Conservation (phyloP, 2,329 filamentous ascomycete species). For the Aureobasidium sp. region DNA sequence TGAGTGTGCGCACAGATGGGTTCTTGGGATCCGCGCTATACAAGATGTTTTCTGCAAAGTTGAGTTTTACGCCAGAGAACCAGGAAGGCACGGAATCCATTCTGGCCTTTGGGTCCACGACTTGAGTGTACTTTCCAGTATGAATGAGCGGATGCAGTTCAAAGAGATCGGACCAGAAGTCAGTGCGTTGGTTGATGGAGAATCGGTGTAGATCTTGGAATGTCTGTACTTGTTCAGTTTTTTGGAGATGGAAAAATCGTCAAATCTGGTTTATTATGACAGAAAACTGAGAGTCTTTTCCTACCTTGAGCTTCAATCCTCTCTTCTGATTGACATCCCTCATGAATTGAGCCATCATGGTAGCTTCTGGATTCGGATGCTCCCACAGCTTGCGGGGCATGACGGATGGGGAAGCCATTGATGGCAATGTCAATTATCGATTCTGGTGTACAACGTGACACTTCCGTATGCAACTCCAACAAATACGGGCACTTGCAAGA, state of each 20-base stretch:
- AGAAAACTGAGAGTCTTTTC: too few species aligned
- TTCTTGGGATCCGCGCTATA: conserved; percentile 44
- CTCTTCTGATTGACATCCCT: conserved; percentile 53
- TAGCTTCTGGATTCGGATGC: conserved; percentile 33
- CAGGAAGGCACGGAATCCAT: conserved; percentile 67
- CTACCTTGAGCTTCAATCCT: conserved; percentile 50
- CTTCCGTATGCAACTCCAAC: neutral
- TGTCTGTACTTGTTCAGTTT: conserved; percentile 35
- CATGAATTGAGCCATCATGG: conserved; percentile 60
- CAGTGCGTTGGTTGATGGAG: conserved; percentile 52
- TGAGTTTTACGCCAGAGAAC: conserved; percentile 67
- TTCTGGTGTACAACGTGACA: neutral
- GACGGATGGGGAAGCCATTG: conserved; percentile 4
- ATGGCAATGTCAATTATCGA: neutral
- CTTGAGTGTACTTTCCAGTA: conserved; percentile 41
- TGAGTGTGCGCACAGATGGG: conserved; percentile 41
- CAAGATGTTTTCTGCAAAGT: conserved; percentile 74
- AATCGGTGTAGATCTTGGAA: conserved; percentile 64
- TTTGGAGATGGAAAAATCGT: too few species aligned
- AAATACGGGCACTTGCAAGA: neutral
- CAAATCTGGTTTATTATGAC: too few species aligned
- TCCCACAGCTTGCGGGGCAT: conserved; percentile 41
- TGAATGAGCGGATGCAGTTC: conserved; percentile 53
- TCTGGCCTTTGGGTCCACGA: conserved; percentile 61
- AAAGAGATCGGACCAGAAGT: conserved; percentile 61